Evolutionary conservation across 495 filamentous ascomycete genomes (phyloP), one percentile per base, ranked within the genome.

Genomic region (Penicillium malachiteum): DNA sequence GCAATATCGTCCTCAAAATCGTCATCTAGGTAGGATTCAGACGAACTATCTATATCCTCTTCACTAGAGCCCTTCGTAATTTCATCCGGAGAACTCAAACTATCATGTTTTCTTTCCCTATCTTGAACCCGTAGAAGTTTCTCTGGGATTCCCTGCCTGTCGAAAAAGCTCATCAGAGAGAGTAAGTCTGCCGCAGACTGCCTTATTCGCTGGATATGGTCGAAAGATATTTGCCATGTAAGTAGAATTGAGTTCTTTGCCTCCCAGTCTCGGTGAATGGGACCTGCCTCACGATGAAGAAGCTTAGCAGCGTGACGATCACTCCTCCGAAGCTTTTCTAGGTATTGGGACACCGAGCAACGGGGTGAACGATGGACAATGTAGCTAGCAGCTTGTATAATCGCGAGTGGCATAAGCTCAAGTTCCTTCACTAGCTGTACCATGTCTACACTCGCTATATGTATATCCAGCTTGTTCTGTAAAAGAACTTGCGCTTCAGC

Each of bases 141-240:
- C 38, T 62, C 55, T 3, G 49, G 50, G 5, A 62, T 62, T 8
- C 43, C 54, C 16, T 62, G 55, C 7, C 38, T 34, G 58, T 71
- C 59, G 35, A 62, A 62, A 54, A 71, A 65, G 55, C 60, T 54
- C 52, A 54, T 54, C 31, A 54, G 26, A 48, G 52, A 47, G 0
- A 54, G 30, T 2, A 54, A 33, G 56, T 56, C 68, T 57, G 58
- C 56, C 9, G 65, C 68, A 1, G 63, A 64, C 11, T 6, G 59
- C 43, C 45, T 62, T 32, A 38, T 42, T 5, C 38, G 8, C 13
- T 43, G 56, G 31, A 71, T 68, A 55, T 63, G 51, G 35, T 71
- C 58, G 47, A 71, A 71, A 1, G 69, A 71, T 38, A 71, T 70
- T 55, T 71, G 55, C 69, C 64, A 71, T 11, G 69, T 71, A 2